Conservation (phyloP, 345 rosid genomes). For the Nephelium lappaceum region DNA sequence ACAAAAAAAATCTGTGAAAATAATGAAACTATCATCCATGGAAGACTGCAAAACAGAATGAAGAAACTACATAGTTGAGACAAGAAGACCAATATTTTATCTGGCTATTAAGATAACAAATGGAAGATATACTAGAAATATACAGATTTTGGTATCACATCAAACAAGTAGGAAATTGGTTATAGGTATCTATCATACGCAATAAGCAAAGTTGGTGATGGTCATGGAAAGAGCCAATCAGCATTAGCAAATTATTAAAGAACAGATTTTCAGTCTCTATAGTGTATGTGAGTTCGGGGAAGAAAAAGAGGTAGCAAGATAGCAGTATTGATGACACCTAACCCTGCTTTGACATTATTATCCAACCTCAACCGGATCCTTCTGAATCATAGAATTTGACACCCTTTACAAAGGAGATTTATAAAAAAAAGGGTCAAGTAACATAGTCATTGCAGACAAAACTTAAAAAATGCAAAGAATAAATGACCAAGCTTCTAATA, state of each 20-base stretch:
- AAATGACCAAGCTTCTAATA: not conserved
- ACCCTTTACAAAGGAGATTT: not conserved
- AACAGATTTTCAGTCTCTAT: not conserved
- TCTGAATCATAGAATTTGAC: too few relatives aligned
- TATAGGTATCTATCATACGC: not conserved
- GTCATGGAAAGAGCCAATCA: not conserved
- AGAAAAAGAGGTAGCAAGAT: too few relatives aligned
- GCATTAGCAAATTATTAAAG: not conserved
- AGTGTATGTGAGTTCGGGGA: not conserved
- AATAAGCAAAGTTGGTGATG: not conserved
- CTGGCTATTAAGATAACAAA: not conserved
- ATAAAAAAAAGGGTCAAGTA: not conserved
- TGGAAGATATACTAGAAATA: not conserved
- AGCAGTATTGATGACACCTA: too few relatives aligned
- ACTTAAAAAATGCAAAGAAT: not conserved
- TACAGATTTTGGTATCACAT: not conserved
- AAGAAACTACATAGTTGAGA: not conserved
- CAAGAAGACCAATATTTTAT: not conserved
- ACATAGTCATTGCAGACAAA: not conserved
- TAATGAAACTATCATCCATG: not conserved
- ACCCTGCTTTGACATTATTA: too few relatives aligned
- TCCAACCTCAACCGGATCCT: too few relatives aligned
- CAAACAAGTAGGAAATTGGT: not conserved
- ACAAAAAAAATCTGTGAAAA: not conserved
- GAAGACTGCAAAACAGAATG: not conserved